Conservation (phyloP, 164 flowering plant species). For the Akebia trifoliata region DNA sequence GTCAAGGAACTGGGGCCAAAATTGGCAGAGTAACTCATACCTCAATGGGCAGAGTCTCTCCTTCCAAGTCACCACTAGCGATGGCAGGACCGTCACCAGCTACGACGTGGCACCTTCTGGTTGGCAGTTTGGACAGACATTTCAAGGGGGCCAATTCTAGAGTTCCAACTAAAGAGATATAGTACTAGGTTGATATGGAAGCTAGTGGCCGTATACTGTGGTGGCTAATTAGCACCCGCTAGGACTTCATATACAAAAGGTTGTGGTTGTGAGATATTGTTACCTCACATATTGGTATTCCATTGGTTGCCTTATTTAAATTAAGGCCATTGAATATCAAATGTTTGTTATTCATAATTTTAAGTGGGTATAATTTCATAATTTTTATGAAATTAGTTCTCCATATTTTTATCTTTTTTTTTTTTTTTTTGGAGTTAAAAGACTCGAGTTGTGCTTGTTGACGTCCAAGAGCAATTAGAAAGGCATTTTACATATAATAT, state of each 20-base stretch:
- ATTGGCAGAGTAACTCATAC: slow-evolving; percentile 41
- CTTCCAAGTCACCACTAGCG: slow-evolving; percentile 44
- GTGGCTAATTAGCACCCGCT: slow-evolving; percentile 49
- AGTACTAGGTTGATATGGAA: slow-evolving; percentile 2
- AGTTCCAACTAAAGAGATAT: not conserved
- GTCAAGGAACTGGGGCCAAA: slow-evolving; percentile 59
- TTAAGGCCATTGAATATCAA: slow-evolving; percentile 4
- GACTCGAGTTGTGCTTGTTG: too few relatives aligned
- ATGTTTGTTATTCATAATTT: too few relatives aligned
- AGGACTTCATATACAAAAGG: too few relatives aligned
- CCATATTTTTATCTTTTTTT: too few relatives aligned
- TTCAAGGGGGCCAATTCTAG: slow-evolving; percentile 34
- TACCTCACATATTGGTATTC: not conserved
- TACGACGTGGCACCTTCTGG: slow-evolving; percentile 29
- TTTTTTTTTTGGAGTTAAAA: too few relatives aligned
- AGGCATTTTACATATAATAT: too few relatives aligned
- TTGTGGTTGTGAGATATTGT: too few relatives aligned
- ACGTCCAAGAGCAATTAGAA: too few relatives aligned
- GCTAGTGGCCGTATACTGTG: slow-evolving; percentile 35
- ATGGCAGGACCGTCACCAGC: slow-evolving; percentile 34
- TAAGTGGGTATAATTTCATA: too few relatives aligned
- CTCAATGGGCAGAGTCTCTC: slow-evolving; percentile 45
- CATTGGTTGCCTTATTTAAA: slow-evolving; percentile 3
- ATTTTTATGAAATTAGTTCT: too few relatives aligned
- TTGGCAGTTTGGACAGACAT: slow-evolving; percentile 52